phyloP scores from a whole-genome alignment of 106 monocot species.

The Dactylorhiza incarnata region DNA sequence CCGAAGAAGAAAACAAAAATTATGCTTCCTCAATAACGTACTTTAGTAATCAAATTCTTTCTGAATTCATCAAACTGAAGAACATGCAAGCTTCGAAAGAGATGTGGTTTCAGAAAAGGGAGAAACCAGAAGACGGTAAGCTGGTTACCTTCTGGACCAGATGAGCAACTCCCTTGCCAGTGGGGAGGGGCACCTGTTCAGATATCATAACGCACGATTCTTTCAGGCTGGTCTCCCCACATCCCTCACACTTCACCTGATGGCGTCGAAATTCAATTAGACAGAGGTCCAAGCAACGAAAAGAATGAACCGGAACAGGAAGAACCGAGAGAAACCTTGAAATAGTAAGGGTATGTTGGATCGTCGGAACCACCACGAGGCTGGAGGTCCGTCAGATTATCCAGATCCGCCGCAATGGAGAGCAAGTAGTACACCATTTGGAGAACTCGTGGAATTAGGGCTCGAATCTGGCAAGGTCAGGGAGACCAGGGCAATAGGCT shows the following conservation, averaged over 20 bases:
- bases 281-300: neutral
- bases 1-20: neutral
- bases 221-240: slow-evolving; percentile 75
- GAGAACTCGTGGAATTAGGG: neutral
- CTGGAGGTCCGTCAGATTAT: slow-evolving; percentile 75
- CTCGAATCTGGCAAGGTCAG: neutral
- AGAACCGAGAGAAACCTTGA: slow-evolving; percentile 50
- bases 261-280: slow-evolving; percentile 14
- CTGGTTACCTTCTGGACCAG: slow-evolving; percentile 76
- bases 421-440: slow-evolving; percentile 68
- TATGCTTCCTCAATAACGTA: neutral
- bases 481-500: neutral
- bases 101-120: neutral
- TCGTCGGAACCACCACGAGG: slow-evolving; percentile 79
- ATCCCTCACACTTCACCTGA: slow-evolving; percentile 87
- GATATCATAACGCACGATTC: slow-evolving; percentile 54
- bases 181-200: slow-evolving; percentile 55
- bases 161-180: slow-evolving; percentile 59
- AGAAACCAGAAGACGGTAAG: neutral
- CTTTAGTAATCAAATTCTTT: neutral
- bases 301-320: neutral
- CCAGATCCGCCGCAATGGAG: slow-evolving; percentile 56
- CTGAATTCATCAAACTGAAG: neutral
- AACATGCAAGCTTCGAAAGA: neutral
- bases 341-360: slow-evolving; percentile 57